Conservation (phyloP, 805 yeast genomes). For the Hermanozyma aechmeae region DNA sequence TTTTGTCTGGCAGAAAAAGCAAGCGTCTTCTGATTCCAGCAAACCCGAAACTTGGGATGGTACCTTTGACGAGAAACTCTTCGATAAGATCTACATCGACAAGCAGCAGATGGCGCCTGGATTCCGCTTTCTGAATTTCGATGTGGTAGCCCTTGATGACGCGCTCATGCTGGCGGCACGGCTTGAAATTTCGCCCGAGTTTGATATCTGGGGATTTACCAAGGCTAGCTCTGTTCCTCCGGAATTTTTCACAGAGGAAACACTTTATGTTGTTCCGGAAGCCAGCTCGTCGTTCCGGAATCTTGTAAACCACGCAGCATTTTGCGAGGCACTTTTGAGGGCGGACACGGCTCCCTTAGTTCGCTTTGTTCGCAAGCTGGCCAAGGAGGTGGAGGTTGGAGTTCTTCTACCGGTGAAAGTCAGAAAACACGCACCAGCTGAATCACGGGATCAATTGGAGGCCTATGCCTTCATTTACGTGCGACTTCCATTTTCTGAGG, state of each 20-base stretch:
- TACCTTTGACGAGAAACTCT: conserved; percentile 9
- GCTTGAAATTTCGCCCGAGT: conserved; percentile 38
- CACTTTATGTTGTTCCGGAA: conserved; percentile 43
- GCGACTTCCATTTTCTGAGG: conserved; percentile 67
- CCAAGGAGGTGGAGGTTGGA: conserved; percentile 41
- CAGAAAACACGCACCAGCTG: conserved; percentile 2
- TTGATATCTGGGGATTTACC: conserved; percentile 60
- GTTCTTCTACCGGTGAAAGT: conserved; percentile 40
- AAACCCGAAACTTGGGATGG: conserved; percentile 2
- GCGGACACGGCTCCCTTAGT: conserved; percentile 46
- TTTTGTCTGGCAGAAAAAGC: conserved; percentile 9
- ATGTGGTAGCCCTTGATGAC: conserved; percentile 36
- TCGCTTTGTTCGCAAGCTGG: conserved; percentile 46
- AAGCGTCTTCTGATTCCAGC: conserved; percentile 1
- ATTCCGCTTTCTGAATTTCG: conserved; percentile 52
- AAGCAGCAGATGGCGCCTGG: conserved; percentile 43
- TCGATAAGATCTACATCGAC: conserved; percentile 20
- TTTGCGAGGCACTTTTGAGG: conserved; percentile 41
- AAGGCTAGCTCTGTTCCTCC: conserved; percentile 40
- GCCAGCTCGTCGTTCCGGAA: conserved; percentile 24
- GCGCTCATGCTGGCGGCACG: conserved; percentile 35
- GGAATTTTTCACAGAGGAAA: conserved; percentile 50
- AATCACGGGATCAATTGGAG: conserved; percentile 1
- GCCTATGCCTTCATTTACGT: conserved; percentile 39
- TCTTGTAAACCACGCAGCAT: conserved; percentile 22